A percentile compares a stretch with the other conserved stretches of the same genome.
phyloP scores from a whole-genome alignment of 1,284 basidiomycete genomes.

The Mycosarcoma mackinlayi region DNA sequence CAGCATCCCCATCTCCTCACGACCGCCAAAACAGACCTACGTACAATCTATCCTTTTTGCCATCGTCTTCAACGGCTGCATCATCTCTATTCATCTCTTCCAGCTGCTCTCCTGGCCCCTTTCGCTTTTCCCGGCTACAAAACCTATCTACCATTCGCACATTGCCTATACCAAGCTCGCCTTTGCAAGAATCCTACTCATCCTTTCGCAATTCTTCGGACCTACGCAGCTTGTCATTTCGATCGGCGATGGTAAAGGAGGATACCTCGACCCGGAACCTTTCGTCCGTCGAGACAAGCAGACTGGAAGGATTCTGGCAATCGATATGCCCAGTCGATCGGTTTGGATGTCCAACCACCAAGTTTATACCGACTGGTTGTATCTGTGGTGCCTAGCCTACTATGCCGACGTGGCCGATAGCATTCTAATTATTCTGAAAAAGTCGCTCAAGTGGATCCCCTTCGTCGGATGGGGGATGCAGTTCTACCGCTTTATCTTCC shows the following conservation, averaged over 20 bases:
- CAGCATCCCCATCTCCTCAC: constrained; percentile 45
- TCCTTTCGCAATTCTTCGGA: constrained; percentile 59
- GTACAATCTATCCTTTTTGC: constrained; percentile 50
- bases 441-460: constrained; percentile 57
- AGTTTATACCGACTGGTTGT: constrained; percentile 65
- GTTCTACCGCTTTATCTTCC: constrained; percentile 63
- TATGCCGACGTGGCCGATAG: constrained; percentile 52
- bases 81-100: constrained; percentile 42
- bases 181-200: constrained; percentile 43
- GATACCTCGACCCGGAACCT: constrained; percentile 44
- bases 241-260: constrained; percentile 52
- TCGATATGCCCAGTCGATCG: constrained; percentile 47
- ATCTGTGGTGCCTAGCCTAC: constrained; percentile 62
- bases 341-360: constrained; percentile 62
- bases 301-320: constrained; percentile 30
- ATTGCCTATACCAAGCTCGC: constrained; percentile 55
- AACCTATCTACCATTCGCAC: constrained; percentile 30
- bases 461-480: constrained; percentile 63
- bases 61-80: constrained; percentile 54
- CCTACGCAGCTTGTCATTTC: constrained; percentile 56
- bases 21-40: constrained; percentile 21
- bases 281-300: constrained; percentile 45
- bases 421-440: constrained; percentile 60
- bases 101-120: constrained; percentile 55
- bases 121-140: constrained; percentile 30